Evolutionary conservation across 768 basidiomycete species (phyloP).

Genomic region (Lactifluus volemus): DNA sequence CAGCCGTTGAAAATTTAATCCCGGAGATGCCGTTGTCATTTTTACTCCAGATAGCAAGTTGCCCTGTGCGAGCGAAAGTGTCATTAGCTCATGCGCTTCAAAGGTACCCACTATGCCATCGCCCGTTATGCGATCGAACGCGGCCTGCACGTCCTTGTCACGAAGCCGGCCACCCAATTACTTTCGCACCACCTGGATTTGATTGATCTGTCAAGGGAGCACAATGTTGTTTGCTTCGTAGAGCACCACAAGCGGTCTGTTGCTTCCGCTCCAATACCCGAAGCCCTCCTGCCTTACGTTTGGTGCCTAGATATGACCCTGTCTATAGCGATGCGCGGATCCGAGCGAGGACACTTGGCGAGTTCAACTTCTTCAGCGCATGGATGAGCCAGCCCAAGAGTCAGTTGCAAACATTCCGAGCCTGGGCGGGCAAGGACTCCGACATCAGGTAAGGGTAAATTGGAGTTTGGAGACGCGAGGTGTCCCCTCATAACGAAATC

Average conservation of each 20-base stretch:
- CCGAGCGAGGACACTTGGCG: conserved; percentile 65
- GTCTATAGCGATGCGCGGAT: conserved; percentile 87
- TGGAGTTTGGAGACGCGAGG: neutral
- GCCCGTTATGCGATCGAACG: conserved; percentile 79
- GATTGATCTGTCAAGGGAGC: conserved; percentile 64
- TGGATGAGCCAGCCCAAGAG: conserved; percentile 98
- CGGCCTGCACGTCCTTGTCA: conserved; percentile 82
- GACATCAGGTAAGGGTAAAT: conserved; percentile 62
- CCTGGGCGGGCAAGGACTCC: conserved; percentile 92
- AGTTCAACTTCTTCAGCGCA: conserved; percentile 92
- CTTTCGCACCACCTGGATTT: conserved; percentile 76
- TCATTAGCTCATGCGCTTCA: neutral
- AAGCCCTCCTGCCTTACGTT: neutral
- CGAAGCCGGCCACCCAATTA: conserved; percentile 86
- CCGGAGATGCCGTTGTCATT: conserved; percentile 85
- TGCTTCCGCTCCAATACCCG: neutral
- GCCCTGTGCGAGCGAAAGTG: neutral
- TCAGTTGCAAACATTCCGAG: conserved; percentile 89
- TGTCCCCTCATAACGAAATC: neutral
- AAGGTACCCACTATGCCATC: conserved; percentile 80
- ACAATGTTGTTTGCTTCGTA: conserved; percentile 85
- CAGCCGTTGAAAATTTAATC: conserved; percentile 66
- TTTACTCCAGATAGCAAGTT: conserved; percentile 87
- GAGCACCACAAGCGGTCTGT: conserved; percentile 83
- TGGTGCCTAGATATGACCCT: conserved; percentile 61